Base-by-base conservation (phyloP, 257 asterid genomes). In the Gardenia jasminoides region DNA sequence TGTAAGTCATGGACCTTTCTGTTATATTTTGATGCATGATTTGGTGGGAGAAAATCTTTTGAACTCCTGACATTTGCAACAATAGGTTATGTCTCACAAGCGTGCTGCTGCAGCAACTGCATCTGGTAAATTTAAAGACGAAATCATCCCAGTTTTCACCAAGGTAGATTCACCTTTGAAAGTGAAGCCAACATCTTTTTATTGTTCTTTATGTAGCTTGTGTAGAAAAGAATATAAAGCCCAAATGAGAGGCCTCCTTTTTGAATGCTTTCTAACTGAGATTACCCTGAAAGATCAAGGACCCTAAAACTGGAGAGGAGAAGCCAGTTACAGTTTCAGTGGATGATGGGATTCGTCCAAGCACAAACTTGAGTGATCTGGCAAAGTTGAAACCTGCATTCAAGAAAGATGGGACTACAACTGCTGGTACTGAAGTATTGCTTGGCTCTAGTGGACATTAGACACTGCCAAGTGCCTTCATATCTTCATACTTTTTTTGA, bases 321-420 rank as follows among this genome's bases (percentile, higher is more conserved):
- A 94, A 86, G 90, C 86, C 92, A 36, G 87, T 94, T 76, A 86
- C 86, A 22, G 83, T 94, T 79, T 86, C 93, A 20, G 94, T 79
- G 13, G 98, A 94, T 80, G 97, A 94, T 80, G 97, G 98, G 70
- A 88, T 94, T 86, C 92, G 98, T 31, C 97, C 98, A 36, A 84
- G 59, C 80, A 82, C 98, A 81, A 94, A 86, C 78, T 50, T 93
- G 87, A 78, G 76, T 66, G 91, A 83, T 85, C 86, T 94, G 74
- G 97, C 90, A 44, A 92, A 94, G 88, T 80, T 94, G 88, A 94
- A 91, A 85, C 97, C 98, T 43, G 97, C 92, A 46, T 94, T 94
- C 89, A 92, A 88, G 88, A 91, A 83, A 70, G 84, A 88, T 43
- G 98, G 98, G 74, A 71, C 97, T 39, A 94, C 98, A 72, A 94